Base-by-base conservation (phyloP, 345 rosid genomes). In the Viola odorata region DNA sequence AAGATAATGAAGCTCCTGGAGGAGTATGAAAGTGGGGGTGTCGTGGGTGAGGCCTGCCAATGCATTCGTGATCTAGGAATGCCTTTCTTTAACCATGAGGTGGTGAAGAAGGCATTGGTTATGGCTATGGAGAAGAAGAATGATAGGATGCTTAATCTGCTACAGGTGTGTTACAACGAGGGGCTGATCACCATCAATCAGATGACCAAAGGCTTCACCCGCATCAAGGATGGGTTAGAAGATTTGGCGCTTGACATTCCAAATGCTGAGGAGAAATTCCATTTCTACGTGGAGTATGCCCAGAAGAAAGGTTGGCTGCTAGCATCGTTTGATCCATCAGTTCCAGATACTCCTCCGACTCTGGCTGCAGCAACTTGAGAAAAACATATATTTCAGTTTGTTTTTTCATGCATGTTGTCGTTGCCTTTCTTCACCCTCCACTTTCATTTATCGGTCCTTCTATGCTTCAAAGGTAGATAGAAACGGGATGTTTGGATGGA, bases 51-150 rank as follows among this genome's bases (percentile, higher is more conserved):
- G 64, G 99, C 99, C 53, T 90, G 97, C 73, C 97, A 82, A 68
- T 95, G 99, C 56, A 95, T 95, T 50, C 91, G 99, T 0, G 99
- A 95, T 55, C 80, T 95, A 6, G 97, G 89, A 48, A 95, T 95
- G 99, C 94, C 96, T 4, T 95, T 95, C 77, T 95, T 88, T 64
- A 91, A 95, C 78, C 98, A 95, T 61, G 99, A 95, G 70, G 99
- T 95, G 15, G 99, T 91, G 69, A 95, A 95, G 87, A 95, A 95
- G 75, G 99, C 99, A 45, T 41, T 95, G 77, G 95, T 91, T 39
- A 91, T 95, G 98, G 99, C 99, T 13, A 95, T 95, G 99, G 99
- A 91, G 85, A 95, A 88, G 87, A 83, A 95, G 84, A 95, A 91
- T 40, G 99, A 91, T 57, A 60, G 85, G 76, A 77, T 95, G 72